These are phyloP conservation scores for Pinus tabuliformis DNA, from an alignment of 75 land plant species.

Conservation along the genomic window DNA sequence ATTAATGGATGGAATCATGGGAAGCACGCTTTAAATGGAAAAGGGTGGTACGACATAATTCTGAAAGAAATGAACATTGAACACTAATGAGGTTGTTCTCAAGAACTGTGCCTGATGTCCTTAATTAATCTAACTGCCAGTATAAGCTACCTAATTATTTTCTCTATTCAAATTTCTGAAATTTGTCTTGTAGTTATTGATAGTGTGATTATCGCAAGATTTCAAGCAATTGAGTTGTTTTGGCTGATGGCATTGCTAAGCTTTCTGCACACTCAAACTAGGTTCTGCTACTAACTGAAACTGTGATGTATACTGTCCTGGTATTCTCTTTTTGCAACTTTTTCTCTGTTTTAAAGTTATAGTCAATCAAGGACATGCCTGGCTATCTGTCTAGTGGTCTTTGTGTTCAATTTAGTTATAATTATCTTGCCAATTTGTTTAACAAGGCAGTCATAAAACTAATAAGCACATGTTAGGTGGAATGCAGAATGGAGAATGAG, in stretches of 20 bases:
- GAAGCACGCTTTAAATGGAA: background rate
- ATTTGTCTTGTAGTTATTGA: background rate
- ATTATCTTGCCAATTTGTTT: background rate
- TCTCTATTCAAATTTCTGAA: background rate
- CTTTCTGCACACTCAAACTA: background rate
- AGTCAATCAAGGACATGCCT: background rate
- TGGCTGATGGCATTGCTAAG: background rate
- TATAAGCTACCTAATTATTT: background rate
- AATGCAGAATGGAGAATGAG: too few relatives aligned
- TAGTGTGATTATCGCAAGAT: background rate
- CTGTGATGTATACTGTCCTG: background rate
- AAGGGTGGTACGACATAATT: background rate
- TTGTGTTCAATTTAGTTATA: background rate
- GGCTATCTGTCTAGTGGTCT: background rate
- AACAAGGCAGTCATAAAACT: background rate
- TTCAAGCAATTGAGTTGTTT: background rate
- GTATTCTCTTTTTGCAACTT: background rate
- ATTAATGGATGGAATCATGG: background rate
- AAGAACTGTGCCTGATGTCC: background rate
- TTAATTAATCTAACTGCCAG: background rate
- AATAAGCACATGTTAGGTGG: background rate
- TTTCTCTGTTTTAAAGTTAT: background rate
- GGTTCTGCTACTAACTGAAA: background rate
- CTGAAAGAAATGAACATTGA: background rate
- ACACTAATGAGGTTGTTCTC: background rate